Conservation (phyloP, 768 basidiomycete genomes). For the Tylopilus intermedius region DNA sequence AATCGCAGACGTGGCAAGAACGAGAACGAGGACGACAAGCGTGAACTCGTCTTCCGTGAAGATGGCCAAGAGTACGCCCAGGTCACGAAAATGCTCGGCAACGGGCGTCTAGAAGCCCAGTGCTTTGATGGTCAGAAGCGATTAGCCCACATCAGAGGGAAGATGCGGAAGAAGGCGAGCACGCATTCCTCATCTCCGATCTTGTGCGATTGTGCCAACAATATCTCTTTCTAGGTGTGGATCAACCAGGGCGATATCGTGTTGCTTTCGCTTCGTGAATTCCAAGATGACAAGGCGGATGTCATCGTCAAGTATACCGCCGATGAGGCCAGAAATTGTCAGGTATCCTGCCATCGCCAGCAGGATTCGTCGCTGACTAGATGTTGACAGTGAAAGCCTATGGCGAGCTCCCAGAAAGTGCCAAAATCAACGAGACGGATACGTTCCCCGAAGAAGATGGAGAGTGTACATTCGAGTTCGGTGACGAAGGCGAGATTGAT, state of each 20-base stretch:
- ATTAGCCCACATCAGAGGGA: conserved; percentile 95
- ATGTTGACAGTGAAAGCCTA: conserved; percentile 79
- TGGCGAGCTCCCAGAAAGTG: conserved; percentile 93
- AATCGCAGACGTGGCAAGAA: conserved; percentile 99
- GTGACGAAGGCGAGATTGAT: conserved; percentile 83
- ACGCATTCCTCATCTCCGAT: background rate
- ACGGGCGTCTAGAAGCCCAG: conserved; percentile 91
- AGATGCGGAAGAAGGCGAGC: conserved; percentile 97
- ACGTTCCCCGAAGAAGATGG: conserved; percentile 87
- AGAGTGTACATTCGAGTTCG: conserved; percentile 87
- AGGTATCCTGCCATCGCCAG: conserved; percentile 22
- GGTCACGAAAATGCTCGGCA: conserved; percentile 97
- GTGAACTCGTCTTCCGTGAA: conserved; percentile 96
- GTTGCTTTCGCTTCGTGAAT: conserved; percentile 90
- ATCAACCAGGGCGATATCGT: conserved; percentile 98
- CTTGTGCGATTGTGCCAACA: conserved; percentile 4
- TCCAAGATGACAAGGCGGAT: conserved; percentile 99
- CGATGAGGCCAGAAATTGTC: conserved; percentile 83
- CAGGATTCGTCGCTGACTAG: conserved; percentile 9
- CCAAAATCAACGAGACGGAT: conserved; percentile 96
- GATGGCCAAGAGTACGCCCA: conserved; percentile 99
- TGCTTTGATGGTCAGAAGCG: conserved; percentile 99
- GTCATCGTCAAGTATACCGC: conserved; percentile 99
- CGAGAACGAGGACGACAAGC: conserved; percentile 98
- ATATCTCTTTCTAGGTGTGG: conserved; percentile 68